phyloP scores from a whole-genome alignment of 257 asterid species.

The Nicotiana tabacum region DNA sequence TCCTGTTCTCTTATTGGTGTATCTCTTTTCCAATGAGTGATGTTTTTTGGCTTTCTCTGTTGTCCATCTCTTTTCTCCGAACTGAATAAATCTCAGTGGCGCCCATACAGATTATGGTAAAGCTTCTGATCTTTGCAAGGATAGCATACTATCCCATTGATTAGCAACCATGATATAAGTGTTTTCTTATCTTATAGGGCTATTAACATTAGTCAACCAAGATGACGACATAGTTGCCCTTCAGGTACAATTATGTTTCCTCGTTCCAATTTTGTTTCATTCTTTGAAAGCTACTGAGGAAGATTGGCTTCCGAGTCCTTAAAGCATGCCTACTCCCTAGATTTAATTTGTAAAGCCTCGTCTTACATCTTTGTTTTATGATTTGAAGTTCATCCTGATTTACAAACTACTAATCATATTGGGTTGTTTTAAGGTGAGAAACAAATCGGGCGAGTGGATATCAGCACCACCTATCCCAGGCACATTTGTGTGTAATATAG shows the following conservation, averaged over 20 bases:
- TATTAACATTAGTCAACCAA: slow-evolving; percentile 87
- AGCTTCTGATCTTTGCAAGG: slow-evolving; percentile 3
- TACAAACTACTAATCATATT: not conserved
- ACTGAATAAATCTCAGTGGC: slow-evolving; percentile 51
- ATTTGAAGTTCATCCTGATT: not conserved
- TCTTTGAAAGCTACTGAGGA: not conserved
- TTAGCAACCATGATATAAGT: not conserved
- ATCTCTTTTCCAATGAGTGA: slow-evolving; percentile 14
- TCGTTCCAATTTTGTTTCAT: not conserved
- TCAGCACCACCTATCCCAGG: slow-evolving; percentile 76
- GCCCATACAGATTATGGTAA: slow-evolving; percentile 98
- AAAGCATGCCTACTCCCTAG: not conserved
- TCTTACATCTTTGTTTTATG: not conserved
- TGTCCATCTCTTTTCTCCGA: slow-evolving; percentile 11
- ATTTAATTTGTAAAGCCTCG: not conserved
- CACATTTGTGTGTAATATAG: slow-evolving; percentile 84
- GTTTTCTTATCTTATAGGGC: slow-evolving; percentile 41
- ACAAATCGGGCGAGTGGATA: slow-evolving; percentile 77
- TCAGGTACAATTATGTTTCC: slow-evolving; percentile 34
- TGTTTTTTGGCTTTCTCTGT: slow-evolving; percentile 19
- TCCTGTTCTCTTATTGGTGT: not conserved
- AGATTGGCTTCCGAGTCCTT: not conserved
- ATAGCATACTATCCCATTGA: not conserved
- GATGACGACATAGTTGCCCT: slow-evolving; percentile 83
- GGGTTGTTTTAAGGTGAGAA: slow-evolving; percentile 52